A percentile compares a stretch with the other conserved stretches of the same genome.
Evolutionary conservation across 2,329 filamentous ascomycete species (phyloP).

Genomic region (Cercospora sojina): DNA sequence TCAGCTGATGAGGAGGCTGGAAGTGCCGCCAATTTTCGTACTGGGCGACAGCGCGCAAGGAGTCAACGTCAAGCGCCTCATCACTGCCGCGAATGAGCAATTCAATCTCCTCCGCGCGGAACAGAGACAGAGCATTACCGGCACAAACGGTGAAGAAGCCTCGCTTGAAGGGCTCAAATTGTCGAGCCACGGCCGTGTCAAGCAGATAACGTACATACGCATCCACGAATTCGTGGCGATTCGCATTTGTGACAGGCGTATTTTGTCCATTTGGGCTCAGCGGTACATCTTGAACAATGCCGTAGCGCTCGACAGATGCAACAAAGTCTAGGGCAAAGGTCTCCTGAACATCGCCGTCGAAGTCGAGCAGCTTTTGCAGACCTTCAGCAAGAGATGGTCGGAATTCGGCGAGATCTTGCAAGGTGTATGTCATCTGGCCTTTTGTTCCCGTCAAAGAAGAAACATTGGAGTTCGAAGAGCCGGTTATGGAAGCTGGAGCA

Average conservation of each 20-base stretch:
- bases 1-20: constrained; percentile 29
- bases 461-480: constrained; percentile 52
- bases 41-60: constrained; percentile 71
- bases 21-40: constrained; percentile 74
- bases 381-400: constrained; percentile 73
- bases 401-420: constrained; percentile 82
- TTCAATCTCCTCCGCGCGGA: constrained; percentile 88
- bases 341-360: constrained; percentile 76
- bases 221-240: constrained; percentile 82
- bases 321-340: constrained; percentile 83
- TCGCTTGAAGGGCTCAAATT: constrained; percentile 91
- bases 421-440: constrained; percentile 64
- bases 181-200: constrained; percentile 72
- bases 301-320: constrained; percentile 74
- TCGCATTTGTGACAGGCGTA: constrained; percentile 76
- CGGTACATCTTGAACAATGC: constrained; percentile 63
- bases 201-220: constrained; percentile 78
- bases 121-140: constrained; percentile 82
- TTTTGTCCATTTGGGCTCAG: constrained; percentile 73
- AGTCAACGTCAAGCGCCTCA: constrained; percentile 74
- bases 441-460: constrained; percentile 37
- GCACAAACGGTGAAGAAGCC: constrained; percentile 92
- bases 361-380: constrained; percentile 73
- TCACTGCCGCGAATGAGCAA: constrained; percentile 82
- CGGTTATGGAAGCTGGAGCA: constrained; percentile 61